Evolutionary conservation across 306 rosid species (phyloP).

Genomic region (Geum urbanum): DNA sequence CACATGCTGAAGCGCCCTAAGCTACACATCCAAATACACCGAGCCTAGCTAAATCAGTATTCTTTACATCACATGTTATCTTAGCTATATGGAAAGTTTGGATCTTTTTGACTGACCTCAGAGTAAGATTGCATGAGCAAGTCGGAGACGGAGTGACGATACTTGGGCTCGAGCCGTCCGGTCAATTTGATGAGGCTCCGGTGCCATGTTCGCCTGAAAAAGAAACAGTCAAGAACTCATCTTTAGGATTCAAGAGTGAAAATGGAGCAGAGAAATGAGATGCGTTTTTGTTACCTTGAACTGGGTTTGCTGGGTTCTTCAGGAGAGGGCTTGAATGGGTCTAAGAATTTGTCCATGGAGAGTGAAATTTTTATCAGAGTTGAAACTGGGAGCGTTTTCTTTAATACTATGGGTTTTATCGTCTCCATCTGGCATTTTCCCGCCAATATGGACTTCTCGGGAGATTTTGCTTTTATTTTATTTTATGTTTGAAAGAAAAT

Average conservation of each 20-base stretch:
- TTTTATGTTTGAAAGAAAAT: too few species aligned
- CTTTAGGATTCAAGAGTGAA: neutral
- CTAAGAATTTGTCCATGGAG: slow-evolving; percentile 63
- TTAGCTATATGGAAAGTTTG: neutral
- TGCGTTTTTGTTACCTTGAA: slow-evolving; percentile 26
- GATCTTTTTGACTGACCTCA: slow-evolving; percentile 38
- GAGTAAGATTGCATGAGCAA: slow-evolving; percentile 57
- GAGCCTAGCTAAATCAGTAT: neutral
- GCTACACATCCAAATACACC: slow-evolving; percentile 27
- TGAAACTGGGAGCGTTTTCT: neutral
- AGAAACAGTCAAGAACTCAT: neutral
- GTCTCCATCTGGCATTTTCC: too few species aligned
- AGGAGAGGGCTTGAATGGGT: slow-evolving; percentile 17
- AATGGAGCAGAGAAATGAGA: neutral
- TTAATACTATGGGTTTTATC: neutral
- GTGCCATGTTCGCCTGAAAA: slow-evolving; percentile 49
- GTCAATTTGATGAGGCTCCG: slow-evolving; percentile 51
- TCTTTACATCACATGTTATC: neutral
- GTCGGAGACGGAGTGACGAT: slow-evolving; percentile 47
- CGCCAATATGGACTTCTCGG: neutral
- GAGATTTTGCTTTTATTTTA: too few species aligned
- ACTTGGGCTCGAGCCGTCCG: slow-evolving; percentile 51
- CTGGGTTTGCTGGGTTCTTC: slow-evolving; percentile 7
- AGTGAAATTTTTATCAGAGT: too few species aligned
- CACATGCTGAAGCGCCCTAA: slow-evolving; percentile 52